These are phyloP conservation scores for Globisporangium ultimum DNA, from an alignment of 352 stramenopile genomes.

Conservation along the genomic window DNA sequence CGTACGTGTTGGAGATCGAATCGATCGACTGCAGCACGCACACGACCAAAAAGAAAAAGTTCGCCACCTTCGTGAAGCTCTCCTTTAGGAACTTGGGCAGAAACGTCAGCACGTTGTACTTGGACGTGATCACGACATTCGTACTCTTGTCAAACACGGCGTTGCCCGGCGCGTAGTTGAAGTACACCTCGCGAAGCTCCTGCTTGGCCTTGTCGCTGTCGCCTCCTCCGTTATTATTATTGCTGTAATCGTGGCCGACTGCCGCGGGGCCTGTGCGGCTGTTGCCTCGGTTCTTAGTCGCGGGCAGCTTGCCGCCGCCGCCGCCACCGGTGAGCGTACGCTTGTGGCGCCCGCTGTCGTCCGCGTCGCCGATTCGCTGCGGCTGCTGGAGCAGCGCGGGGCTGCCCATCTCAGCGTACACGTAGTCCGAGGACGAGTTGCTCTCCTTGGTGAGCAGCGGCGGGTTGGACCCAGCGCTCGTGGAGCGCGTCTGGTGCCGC, in stretches of 20 bases:
- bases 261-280: neutral
- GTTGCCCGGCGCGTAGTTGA: slow-evolving; percentile 70
- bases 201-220: slow-evolving; percentile 13
- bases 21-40: slow-evolving; percentile 86
- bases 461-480: slow-evolving; percentile 16
- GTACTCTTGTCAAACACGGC: slow-evolving; percentile 59
- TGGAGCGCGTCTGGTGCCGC: slow-evolving; percentile 23
- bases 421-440: slow-evolving; percentile 13
- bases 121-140: slow-evolving; percentile 89
- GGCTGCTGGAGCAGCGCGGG: slow-evolving; percentile 19
- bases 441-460: slow-evolving; percentile 18
- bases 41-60: slow-evolving; percentile 93
- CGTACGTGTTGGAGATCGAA: slow-evolving; percentile 80
- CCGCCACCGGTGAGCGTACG: slow-evolving; percentile 16
- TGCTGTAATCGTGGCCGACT: slow-evolving; percentile 7
- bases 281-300: slow-evolving; percentile 1
- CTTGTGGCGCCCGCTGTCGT: slow-evolving; percentile 13
- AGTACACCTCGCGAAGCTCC: slow-evolving; percentile 59
- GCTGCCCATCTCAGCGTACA: slow-evolving; percentile 28
- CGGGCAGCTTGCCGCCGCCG: slow-evolving; percentile 10
- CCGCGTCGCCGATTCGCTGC: slow-evolving; percentile 12
- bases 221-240: slow-evolving; percentile 2
- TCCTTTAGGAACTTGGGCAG: slow-evolving; percentile 88
- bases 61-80: slow-evolving; percentile 88
- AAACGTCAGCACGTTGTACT: slow-evolving; percentile 88